phyloP scores from a whole-genome alignment of 306 rosid genomes.

The Geum urbanum region DNA sequence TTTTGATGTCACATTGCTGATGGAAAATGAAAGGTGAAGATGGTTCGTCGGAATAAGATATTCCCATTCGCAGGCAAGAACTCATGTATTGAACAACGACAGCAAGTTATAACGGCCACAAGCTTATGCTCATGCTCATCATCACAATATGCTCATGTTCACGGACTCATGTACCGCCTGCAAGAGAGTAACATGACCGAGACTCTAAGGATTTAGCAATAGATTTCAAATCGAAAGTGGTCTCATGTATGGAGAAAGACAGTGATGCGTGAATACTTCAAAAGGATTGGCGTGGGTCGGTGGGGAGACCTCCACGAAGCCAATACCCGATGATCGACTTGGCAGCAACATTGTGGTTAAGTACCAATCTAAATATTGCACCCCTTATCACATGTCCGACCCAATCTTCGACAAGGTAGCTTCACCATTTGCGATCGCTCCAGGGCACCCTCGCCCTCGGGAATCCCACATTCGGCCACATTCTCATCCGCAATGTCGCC shows the following conservation, averaged over 20 bases:
- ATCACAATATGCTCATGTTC: slow-evolving; percentile 20
- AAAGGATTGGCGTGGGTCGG: slow-evolving; percentile 77
- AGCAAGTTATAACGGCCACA: not conserved
- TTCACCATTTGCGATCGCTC: slow-evolving; percentile 64
- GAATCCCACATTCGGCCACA: slow-evolving; percentile 58
- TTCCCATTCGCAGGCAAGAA: no score
- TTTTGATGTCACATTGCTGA: no score
- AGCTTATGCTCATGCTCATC: no score
- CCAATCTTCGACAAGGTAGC: slow-evolving; percentile 82
- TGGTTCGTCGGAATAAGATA: slow-evolving; percentile 65
- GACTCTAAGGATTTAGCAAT: slow-evolving; percentile 10
- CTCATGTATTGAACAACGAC: not conserved
- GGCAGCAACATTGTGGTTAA: slow-evolving; percentile 83
- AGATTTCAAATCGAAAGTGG: slow-evolving; percentile 63
- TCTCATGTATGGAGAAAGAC: slow-evolving; percentile 71
- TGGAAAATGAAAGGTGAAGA: slow-evolving; percentile 43
- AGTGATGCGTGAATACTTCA: slow-evolving; percentile 85
- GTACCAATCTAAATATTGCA: no score
- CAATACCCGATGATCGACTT: slow-evolving; percentile 73
- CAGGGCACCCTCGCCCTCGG: slow-evolving; percentile 76
- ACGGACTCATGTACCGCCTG: no score
- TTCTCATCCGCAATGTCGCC: slow-evolving; percentile 54
- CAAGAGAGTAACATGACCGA: no score
- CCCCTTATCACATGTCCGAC: slow-evolving; percentile 74
- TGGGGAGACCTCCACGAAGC: slow-evolving; percentile 67